Conservation (phyloP, 805 yeast genomes). For the Martiniozyma abietophila region DNA sequence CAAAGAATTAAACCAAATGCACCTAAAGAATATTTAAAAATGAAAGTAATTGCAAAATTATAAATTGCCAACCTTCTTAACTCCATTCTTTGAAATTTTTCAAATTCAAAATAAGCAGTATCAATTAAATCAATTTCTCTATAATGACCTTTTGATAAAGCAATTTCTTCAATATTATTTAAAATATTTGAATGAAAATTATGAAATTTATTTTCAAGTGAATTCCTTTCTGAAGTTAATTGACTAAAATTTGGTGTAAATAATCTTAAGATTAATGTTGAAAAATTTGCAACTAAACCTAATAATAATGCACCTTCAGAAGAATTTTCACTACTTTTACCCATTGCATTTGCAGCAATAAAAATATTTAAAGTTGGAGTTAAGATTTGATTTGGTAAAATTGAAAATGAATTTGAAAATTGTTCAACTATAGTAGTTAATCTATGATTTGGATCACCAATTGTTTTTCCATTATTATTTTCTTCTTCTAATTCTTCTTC, state of each 20-base stretch:
- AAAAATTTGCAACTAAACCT: conserved; percentile 72
- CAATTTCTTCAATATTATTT: conserved; percentile 76
- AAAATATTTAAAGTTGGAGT: conserved; percentile 76
- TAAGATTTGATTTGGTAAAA: conserved; percentile 72
- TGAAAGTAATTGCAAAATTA: conserved; percentile 78
- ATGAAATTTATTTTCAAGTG: conserved; percentile 77
- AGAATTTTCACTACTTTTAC: conserved; percentile 54
- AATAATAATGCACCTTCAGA: conserved; percentile 73
- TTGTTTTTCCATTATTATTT: conserved; percentile 16
- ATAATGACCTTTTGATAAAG: conserved; percentile 70
- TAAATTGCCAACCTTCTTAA: conserved; percentile 65
- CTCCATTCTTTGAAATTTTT: conserved; percentile 66
- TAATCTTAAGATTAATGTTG: conserved; percentile 62
- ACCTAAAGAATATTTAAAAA: conserved; percentile 91
- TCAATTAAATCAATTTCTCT: conserved; percentile 74
- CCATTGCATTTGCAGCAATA: conserved; percentile 70
- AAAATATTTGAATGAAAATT: conserved; percentile 76
- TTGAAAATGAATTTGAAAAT: conserved; percentile 60
- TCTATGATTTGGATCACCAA: conserved; percentile 74
- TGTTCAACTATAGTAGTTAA: conserved; percentile 73
- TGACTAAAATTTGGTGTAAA: conserved; percentile 88
- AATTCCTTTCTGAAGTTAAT: conserved; percentile 64
- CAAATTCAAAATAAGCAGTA: conserved; percentile 70
- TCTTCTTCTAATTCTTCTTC: background rate
- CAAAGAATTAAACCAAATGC: conserved; percentile 87